Evolutionary conservation across 2,329 filamentous ascomycete species (phyloP), one percentile per base, ranked within the genome.

Genomic region (Sodiomyces alkalinus): DNA sequence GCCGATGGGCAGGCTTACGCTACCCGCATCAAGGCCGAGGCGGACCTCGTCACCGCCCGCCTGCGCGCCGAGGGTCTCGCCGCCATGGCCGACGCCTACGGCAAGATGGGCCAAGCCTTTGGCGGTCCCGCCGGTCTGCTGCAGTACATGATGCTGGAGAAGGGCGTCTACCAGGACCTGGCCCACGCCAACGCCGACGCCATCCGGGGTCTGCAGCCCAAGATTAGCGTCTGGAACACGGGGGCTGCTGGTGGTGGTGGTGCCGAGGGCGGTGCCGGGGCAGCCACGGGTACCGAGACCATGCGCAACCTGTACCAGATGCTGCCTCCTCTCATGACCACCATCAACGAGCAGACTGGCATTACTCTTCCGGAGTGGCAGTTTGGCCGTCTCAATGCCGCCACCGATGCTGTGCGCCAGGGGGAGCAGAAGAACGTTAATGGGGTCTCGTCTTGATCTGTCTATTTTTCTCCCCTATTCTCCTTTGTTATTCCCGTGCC

Each of bases 141-240:
- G 41, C 77, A 86, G 49, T 87, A 80, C 61, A 67, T 87, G 55
- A 92, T 92, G 83, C 73, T 92, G 46, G 76, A 86, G 56, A 77
- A 77, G 51, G 76, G 76, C 41, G 80, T 77, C 0, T 87, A 82
- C 50, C 68, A 80, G 46, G 67, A 75, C 41, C 67, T 92, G 27
- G 82, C 82, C 33, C 64, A 77, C 41, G 80, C 80, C 27, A 92
- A 92, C 42, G 81, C 78, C 26, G 49, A 63, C 18, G 82, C 80
- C 18, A 70, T 92, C 46, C 63, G 70, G 28, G 82, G 82, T 16
- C 55, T 92, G 39, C 69, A 85, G 49, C 83, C 83, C 39, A 92
- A 92, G 74, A 90, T 92, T 56, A 85, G 75, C 36, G 74, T 87
- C 16, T 92, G 82, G 83, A 90, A 82, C 48, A 92, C 82, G 7